Evolutionary conservation across 352 stramenopile genomes (phyloP).

Genomic region (Phytophthora multivora): DNA sequence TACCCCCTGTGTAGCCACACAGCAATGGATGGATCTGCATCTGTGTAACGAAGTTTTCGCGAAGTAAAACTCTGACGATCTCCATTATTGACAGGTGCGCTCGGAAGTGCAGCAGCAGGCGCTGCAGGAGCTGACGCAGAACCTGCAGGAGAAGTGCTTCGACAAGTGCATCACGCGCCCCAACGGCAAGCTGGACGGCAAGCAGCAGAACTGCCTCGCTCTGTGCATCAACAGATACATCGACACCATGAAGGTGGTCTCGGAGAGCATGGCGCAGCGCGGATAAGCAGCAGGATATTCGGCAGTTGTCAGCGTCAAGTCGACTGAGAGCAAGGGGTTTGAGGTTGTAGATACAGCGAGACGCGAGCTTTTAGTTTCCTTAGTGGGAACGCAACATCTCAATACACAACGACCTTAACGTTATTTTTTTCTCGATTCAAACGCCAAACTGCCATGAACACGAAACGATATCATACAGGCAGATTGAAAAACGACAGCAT

Average conservation of each 20-base stretch:
- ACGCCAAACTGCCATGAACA: neutral
- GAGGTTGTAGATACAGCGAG: constrained; percentile 3
- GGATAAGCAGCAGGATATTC: constrained; percentile 16
- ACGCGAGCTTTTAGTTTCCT: constrained; percentile 21
- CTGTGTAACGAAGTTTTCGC: neutral
- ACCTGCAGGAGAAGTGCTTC: constrained; percentile 91
- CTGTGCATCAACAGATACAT: constrained; percentile 92
- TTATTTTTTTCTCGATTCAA: no score
- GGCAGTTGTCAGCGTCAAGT: neutral
- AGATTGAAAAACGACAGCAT: constrained; percentile 1
- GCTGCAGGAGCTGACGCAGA: constrained; percentile 86
- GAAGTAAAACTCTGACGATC: neutral
- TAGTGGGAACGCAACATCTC: constrained; percentile 16
- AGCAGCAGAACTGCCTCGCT: constrained; percentile 91
- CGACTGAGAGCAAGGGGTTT: neutral
- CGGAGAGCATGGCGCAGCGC: constrained; percentile 79
- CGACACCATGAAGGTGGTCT: constrained; percentile 91
- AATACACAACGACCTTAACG: constrained; percentile 25
- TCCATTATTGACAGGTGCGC: constrained; percentile 55
- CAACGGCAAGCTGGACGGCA: constrained; percentile 86
- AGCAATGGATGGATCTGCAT: no score
- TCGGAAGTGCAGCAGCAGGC: constrained; percentile 85
- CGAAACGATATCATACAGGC: neutral
- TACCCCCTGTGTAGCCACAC: no score
- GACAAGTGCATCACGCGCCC: constrained; percentile 88